Evolutionary conservation across 345 rosid species (phyloP).

Genomic region (Arabidopsis thaliana): DNA sequence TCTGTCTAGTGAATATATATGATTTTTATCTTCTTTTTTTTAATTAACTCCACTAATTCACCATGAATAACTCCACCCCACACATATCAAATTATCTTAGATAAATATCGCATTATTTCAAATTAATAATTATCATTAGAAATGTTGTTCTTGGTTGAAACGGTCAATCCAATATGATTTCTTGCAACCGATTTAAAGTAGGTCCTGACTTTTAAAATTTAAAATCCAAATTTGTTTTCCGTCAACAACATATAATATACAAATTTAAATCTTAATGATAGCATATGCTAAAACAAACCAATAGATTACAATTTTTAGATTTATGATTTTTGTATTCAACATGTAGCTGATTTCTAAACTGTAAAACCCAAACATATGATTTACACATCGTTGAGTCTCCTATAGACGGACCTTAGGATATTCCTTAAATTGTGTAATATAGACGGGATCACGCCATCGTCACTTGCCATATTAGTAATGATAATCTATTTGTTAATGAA

Average conservation of each 20-base stretch:
- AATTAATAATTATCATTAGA: neutral
- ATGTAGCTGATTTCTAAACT: neutral
- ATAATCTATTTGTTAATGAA: neutral
- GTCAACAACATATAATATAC: neutral
- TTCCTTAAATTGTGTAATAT: constrained; percentile 23
- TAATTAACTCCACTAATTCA: constrained; percentile 23
- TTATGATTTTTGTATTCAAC: neutral
- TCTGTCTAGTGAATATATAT: neutral
- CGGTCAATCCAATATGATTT: neutral
- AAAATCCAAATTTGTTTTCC: neutral
- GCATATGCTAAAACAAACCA: neutral
- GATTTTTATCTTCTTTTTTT: constrained; percentile 1
- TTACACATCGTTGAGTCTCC: constrained; percentile 2
- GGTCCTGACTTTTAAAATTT: too few species aligned
- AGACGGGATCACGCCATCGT: constrained; percentile 31
- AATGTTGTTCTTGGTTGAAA: neutral
- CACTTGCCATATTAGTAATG: constrained; percentile 32
- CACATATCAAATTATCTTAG: constrained; percentile 11
- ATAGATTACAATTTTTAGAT: neutral
- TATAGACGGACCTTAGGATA: neutral
- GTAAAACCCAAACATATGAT: neutral
- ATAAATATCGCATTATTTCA: constrained; percentile 1
- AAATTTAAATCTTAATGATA: too few species aligned
- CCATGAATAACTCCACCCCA: constrained; percentile 10
- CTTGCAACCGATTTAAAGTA: too few species aligned